Evolutionary conservation across 371 early-diverging fungal genomes (phyloP), one percentile per base, ranked within the genome.

Genomic region (Dinochytrium kinnereticum): DNA sequence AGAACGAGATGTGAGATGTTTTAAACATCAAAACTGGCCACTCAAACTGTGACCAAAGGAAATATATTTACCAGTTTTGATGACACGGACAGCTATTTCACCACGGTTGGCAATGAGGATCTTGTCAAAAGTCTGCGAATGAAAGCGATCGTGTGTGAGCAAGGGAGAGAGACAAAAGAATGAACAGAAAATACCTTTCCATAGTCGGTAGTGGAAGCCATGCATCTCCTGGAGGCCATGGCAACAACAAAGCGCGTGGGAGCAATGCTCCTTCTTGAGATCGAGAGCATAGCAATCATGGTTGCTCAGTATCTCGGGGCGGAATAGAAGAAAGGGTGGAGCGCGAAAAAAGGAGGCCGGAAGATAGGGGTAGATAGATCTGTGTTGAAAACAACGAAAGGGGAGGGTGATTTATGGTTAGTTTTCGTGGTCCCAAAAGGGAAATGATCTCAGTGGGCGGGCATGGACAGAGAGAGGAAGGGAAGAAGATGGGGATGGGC

Each of bases 51-150:
- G 36, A 19, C 21, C 3, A 37, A 37, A 65, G 21, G 36, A 17
- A 53, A 50, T 21, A 21, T 10, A 64, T 65, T 10, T 26, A 78
- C 79, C 94, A 0, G 96, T 95, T 64, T 90, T 89, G 78, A 97
- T 96, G 70, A 98, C 94, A 71, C 98, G 91, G 84, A 93, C 92
- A 3, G 98, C 97, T 73, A 96, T 97, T 83, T 98, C 98, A 74
- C 98, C 98, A 72, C 98, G 92, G 88, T 98, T 98, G 59, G 98
- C 97, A 75, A 98, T 91, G 64, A 98, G 88, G 64, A 98, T 94
- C 86, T 97, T 98, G 86, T 94, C 89, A 78, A 98, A 94, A 28
- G 78, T 78, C 79, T 78, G 74, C 34, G 19, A 7, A 39, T 37
- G 40, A 55, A 7, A 7, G 57, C n/a, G n/a, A n/a, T n/a, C n/a